These are phyloP conservation scores for Exophiala lecanii-corni DNA, from an alignment of 2,329 filamentous ascomycete species.

Conservation along the genomic window DNA sequence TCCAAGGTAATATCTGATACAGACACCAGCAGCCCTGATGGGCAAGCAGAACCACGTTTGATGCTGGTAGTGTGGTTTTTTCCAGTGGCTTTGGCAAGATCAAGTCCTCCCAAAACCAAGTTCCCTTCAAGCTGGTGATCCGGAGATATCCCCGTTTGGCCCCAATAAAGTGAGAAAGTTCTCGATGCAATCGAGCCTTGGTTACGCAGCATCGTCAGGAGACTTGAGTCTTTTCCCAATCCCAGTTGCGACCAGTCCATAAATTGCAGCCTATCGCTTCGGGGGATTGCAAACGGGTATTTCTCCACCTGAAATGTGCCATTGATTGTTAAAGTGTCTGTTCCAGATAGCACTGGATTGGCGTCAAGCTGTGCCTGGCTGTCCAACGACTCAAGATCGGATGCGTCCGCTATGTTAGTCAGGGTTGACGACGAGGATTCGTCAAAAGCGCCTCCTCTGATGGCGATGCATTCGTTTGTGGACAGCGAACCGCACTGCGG, in stretches of 20 bases:
- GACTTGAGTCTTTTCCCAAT: constrained; percentile 28
- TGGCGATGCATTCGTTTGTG: background rate
- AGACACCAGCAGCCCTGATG: constrained; percentile 23
- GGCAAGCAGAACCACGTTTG: constrained; percentile 11
- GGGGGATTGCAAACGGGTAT: constrained; percentile 1
- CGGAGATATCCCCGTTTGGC: constrained; percentile 21
- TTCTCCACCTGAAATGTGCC: background rate
- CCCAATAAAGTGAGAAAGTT: constrained; percentile 28
- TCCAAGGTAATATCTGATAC: constrained; percentile 27
- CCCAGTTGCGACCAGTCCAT: constrained; percentile 12
- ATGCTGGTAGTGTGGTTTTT: constrained; percentile 22
- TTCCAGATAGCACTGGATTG: background rate
- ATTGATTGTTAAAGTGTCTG: constrained; percentile 5
- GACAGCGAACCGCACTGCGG: background rate
- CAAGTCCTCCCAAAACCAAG: constrained; percentile 30
- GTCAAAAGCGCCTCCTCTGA: constrained; percentile 2
- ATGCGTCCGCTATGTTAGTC: background rate
- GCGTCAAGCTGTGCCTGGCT: background rate
- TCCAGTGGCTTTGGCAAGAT: constrained; percentile 28
- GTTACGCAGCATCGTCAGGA: constrained; percentile 25
- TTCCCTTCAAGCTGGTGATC: constrained; percentile 26
- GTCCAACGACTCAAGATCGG: background rate
- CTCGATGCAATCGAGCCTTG: constrained; percentile 25
- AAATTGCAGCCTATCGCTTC: background rate
- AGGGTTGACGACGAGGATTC: constrained; percentile 4